Evolutionary conservation across 2,329 filamentous ascomycete species (phyloP).

Genomic region (Aspergillus tamarii): DNA sequence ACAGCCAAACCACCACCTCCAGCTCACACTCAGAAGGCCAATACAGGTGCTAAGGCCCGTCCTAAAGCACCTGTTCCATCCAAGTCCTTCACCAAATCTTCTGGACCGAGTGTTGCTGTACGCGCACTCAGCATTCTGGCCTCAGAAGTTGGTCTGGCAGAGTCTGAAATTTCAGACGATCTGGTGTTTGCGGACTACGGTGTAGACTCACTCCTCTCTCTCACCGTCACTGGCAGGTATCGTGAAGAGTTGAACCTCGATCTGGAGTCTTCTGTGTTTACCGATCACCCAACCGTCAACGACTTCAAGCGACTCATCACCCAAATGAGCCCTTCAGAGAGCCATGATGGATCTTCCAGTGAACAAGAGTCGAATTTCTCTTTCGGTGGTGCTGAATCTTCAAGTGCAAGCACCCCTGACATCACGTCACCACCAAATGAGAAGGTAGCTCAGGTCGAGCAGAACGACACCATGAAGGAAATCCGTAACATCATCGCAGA

Average conservation of each 20-base stretch:
- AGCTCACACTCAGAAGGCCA: constrained; percentile 34
- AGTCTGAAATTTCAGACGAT: constrained; percentile 62
- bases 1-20: constrained; percentile 27
- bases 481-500: constrained; percentile 47
- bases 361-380: constrained; percentile 35
- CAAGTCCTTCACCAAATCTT: constrained; percentile 25
- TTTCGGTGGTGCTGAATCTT: constrained; percentile 30
- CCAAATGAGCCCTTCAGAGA: constrained; percentile 37
- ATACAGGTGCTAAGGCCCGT: constrained; percentile 25
- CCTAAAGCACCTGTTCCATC: constrained; percentile 31
- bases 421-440: constrained; percentile 31
- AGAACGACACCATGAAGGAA: constrained; percentile 41
- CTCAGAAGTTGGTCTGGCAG: constrained; percentile 58
- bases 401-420: constrained; percentile 39
- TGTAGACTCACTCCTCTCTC: constrained; percentile 63
- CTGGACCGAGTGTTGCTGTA: constrained; percentile 34
- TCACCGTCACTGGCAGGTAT: constrained; percentile 65
- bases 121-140: constrained; percentile 46
- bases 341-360: constrained; percentile 33
- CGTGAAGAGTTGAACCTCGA: constrained; percentile 64
- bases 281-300: constrained; percentile 62
- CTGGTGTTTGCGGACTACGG: constrained; percentile 65
- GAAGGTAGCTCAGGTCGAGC: constrained; percentile 27
- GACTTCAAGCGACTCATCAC: constrained; percentile 62
- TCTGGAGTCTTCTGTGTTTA: constrained; percentile 62